These are phyloP conservation scores for Garcia nutans DNA, from an alignment of 345 rosid genomes.

Conservation along the genomic window DNA sequence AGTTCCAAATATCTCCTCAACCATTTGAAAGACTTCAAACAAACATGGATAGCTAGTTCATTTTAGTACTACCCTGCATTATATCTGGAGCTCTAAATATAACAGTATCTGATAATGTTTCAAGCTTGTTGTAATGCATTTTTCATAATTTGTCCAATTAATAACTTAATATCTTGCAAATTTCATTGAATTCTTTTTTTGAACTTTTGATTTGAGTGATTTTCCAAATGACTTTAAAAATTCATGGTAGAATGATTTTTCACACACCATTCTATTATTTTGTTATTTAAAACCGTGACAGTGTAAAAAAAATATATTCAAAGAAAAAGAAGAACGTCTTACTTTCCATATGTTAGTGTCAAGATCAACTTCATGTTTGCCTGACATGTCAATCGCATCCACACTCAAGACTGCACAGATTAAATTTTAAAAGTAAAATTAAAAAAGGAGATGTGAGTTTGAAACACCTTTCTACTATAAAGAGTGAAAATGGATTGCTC, in stretches of 20 bases:
- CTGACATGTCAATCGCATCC: slow-evolving; percentile 99
- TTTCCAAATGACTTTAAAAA: too few species aligned
- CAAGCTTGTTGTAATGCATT: too few species aligned
- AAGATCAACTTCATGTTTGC: slow-evolving; percentile 99
- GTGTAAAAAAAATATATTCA: background rate
- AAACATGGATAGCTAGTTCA: background rate
- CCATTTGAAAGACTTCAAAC: background rate
- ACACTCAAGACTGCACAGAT: slow-evolving; percentile 70
- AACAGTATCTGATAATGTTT: too few species aligned
- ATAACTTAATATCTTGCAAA: too few species aligned
- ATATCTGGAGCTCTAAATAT: too few species aligned
- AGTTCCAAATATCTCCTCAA: background rate
- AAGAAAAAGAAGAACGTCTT: slow-evolving; percentile 16
- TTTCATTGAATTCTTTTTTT: too few species aligned
- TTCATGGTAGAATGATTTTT: too few species aligned
- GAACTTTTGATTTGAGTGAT: too few species aligned
- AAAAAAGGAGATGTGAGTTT: slow-evolving; percentile 10
- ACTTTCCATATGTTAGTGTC: slow-evolving; percentile 99
- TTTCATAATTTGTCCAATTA: too few species aligned
- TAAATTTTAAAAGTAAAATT: background rate
- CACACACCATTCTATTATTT: too few species aligned
- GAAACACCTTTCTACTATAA: background rate
- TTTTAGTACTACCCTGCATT: background rate
- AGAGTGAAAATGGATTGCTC: slow-evolving; percentile 22
- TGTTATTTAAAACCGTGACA: too few species aligned